Base-by-base conservation (phyloP, 495 filamentous ascomycete genomes). In the Aspergillus carlsbadensis region DNA sequence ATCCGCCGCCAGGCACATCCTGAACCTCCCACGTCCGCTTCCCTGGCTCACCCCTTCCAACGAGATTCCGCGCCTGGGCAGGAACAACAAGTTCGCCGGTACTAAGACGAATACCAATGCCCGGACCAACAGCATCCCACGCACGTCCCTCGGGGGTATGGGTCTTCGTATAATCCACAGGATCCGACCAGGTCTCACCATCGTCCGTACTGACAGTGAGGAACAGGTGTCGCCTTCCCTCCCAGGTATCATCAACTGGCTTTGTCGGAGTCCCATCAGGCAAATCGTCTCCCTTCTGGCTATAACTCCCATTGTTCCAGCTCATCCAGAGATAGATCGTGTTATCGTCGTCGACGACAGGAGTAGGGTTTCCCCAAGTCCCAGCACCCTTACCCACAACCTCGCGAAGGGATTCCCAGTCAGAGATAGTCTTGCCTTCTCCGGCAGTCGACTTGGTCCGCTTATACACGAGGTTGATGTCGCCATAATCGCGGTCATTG, bases 291-390 rank as follows among this genome's bases (percentile, higher is more conserved):
- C 51, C 51, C 3, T 43, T 42, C 51, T 54, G 51, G 37, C 39
- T 54, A 29, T 54, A 54, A 37, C 36, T 54, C 37, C 37, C 51
- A 29, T 47, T 47, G 22, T 47, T 47, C 44, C 44, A 47, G 44
- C 26, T 47, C 44, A 47, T 29, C 22, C 26, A 47, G 22, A 47
- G 44, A 22, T 47, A 47, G 44, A 47, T n/a, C 8, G 44, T 47
- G 26, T 47, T 47, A 29, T 47, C 44, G 1, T 22, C 11, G 44
- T 47, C 44, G 10, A 47, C 44, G 22, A 47, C 44, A 6, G 44
- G 10, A 29, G 44, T 33, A 7, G 44, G 44, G 22, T 47, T 47
- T 20, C 44, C 44, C 44, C 44, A 47, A 1, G 44, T 47, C 22
- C 44, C 44, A 4, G 26, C 6, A n/a, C 44, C 44, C 22, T 22